Evolutionary conservation across 176 grass and related monocot genomes (phyloP).

Genomic region (Aegilops speltoides): DNA sequence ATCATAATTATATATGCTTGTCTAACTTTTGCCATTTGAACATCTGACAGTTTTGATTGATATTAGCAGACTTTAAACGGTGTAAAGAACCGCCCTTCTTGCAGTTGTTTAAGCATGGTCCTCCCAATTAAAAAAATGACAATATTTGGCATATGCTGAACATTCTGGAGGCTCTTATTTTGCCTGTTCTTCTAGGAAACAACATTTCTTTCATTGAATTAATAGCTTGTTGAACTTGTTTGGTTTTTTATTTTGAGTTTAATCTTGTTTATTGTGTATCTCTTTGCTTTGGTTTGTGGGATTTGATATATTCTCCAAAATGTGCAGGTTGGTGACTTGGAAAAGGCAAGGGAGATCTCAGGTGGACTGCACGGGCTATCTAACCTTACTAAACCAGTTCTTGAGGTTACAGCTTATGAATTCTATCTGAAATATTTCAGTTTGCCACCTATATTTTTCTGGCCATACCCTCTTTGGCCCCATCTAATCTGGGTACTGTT

Average conservation of each 20-base stretch:
- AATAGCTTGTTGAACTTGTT: background rate
- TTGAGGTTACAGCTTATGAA: constrained; percentile 62
- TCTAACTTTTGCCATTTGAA: background rate
- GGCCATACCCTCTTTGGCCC: background rate
- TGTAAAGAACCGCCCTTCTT: background rate
- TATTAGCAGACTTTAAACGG: background rate
- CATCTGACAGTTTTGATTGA: background rate
- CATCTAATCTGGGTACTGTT: background rate
- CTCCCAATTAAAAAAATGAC: background rate
- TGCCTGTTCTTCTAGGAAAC: background rate
- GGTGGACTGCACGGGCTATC: constrained; percentile 46
- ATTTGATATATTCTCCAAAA: constrained; percentile 28
- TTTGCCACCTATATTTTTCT: background rate
- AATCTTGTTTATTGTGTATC: background rate
- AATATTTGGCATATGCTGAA: background rate
- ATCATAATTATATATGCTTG: background rate
- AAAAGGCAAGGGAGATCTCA: constrained; percentile 81
- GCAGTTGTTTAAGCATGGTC: background rate
- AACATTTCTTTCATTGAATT: background rate
- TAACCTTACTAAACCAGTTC: constrained; percentile 57
- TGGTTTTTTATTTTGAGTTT: background rate
- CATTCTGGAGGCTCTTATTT: background rate
- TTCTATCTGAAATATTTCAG: constrained; percentile 6
- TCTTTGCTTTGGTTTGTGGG: background rate
- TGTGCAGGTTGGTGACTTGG: constrained; percentile 64